These are phyloP conservation scores for Fraxinus baroniana DNA, from an alignment of 305 asterid species.

Conservation along the genomic window DNA sequence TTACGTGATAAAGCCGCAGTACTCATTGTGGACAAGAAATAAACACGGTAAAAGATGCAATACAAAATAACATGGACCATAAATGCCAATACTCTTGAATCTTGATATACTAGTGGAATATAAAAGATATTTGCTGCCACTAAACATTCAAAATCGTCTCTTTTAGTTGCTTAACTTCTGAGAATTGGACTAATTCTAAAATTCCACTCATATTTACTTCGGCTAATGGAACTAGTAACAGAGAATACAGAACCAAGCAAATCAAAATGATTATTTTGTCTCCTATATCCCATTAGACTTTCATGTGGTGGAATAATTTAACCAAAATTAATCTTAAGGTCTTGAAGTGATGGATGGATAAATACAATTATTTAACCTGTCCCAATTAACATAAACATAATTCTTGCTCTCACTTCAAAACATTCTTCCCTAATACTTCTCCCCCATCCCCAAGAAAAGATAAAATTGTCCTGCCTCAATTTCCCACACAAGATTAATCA, in stretches of 20 bases:
- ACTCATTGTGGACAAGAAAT: neutral
- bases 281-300: neutral
- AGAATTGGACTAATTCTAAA: neutral
- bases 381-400: neutral
- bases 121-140: neutral
- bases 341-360: neutral
- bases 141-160: neutral
- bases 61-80: neutral
- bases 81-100: neutral
- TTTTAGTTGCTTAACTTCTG: neutral
- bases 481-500: neutral
- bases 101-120: neutral
- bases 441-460: neutral
- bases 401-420: neutral
- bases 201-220: neutral
- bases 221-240: neutral
- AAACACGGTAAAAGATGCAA: neutral
- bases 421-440: neutral
- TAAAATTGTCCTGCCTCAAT: neutral
- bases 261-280: neutral
- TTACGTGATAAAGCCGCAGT: neutral
- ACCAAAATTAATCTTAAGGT: too few species aligned
- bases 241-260: neutral
- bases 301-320: neutral
- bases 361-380: neutral